These are phyloP conservation scores for Xylaria longipes DNA, from an alignment of 495 filamentous ascomycete genomes.

Conservation along the genomic window DNA sequence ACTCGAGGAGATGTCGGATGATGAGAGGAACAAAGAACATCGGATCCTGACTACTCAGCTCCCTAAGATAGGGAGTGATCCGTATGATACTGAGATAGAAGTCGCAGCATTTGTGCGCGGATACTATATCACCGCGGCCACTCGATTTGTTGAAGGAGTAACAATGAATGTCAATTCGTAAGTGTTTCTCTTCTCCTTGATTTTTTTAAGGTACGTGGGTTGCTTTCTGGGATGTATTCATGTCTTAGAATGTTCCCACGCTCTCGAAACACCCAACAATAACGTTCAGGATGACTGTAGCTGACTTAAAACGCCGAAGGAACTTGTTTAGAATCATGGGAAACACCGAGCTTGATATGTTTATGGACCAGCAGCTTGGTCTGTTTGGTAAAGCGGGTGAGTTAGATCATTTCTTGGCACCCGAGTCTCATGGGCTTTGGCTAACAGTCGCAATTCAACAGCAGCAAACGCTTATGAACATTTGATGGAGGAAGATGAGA, in stretches of 20 bases:
- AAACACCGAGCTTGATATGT: slow-evolving; percentile 34
- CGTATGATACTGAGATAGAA: slow-evolving; percentile 52
- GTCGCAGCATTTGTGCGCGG: slow-evolving; percentile 58
- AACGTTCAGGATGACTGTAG: not conserved
- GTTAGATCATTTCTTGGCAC: not conserved
- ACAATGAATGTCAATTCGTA: slow-evolving; percentile 51
- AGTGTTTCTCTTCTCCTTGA: not conserved
- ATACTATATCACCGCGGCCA: slow-evolving; percentile 58
- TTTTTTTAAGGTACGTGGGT: not conserved
- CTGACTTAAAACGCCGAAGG: not conserved
- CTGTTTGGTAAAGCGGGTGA: slow-evolving; percentile 36
- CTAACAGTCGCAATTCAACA: not conserved
- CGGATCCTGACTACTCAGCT: slow-evolving; percentile 37
- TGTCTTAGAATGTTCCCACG: not conserved
- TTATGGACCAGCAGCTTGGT: slow-evolving; percentile 50
- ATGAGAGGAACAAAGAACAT: slow-evolving; percentile 33
- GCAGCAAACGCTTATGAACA: slow-evolving; percentile 36
- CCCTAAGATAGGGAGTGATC: slow-evolving; percentile 49
- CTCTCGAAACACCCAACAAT: not conserved
- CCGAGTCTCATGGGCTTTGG: not conserved
- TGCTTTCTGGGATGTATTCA: not conserved
- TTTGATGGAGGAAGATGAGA: slow-evolving; percentile 55
- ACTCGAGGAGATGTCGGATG: slow-evolving; percentile 46
- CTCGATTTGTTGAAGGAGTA: slow-evolving; percentile 57
- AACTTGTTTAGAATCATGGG: slow-evolving; percentile 49